Evolutionary conservation across 345 rosid species (phyloP).

Genomic region (Melastoma malabathricum): DNA sequence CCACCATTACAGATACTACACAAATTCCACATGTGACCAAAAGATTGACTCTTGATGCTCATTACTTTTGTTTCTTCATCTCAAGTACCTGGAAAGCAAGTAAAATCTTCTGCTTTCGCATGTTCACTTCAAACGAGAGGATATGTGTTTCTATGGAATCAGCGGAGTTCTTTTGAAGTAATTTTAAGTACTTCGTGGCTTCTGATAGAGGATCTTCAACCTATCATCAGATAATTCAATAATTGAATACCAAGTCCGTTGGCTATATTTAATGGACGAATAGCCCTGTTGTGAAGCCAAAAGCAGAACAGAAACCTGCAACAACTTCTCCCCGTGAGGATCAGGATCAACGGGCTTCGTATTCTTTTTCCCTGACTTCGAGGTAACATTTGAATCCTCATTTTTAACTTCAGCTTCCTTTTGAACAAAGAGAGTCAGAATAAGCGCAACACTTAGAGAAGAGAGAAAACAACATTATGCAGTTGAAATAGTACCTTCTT

Average conservation of each 20-base stretch:
- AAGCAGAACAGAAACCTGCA: conserved; percentile 43
- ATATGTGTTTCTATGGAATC: conserved; percentile 80
- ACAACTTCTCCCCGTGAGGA: conserved; percentile 79
- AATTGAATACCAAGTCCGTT: too few species aligned
- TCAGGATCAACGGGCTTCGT: conserved; percentile 91
- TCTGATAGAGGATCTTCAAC: conserved; percentile 82
- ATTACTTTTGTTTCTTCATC: too few species aligned
- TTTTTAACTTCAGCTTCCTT: conserved; percentile 89
- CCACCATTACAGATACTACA: too few species aligned
- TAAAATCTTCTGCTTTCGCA: conserved; percentile 82
- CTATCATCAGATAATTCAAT: conserved; percentile 20
- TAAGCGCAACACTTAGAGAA: conserved; percentile 11
- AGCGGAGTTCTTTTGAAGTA: conserved; percentile 83
- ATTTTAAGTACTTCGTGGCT: conserved; percentile 85
- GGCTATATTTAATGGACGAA: too few species aligned
- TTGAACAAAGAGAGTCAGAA: conserved; percentile 8
- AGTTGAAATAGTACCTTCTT: conserved; percentile 48
- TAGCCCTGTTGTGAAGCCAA: neutral
- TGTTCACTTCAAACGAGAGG: conserved; percentile 90
- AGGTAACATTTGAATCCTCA: conserved; percentile 61
- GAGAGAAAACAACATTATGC: conserved; percentile 3
- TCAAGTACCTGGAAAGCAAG: conserved; percentile 80
- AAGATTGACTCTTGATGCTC: too few species aligned
- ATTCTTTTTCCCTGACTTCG: conserved; percentile 80
- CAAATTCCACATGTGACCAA: too few species aligned